Percentiles rank a stretch among this genome's conserved stretches.
Conservation (phyloP, 2,329 filamentous ascomycete species). For the Xylariaceae sp. region DNA sequence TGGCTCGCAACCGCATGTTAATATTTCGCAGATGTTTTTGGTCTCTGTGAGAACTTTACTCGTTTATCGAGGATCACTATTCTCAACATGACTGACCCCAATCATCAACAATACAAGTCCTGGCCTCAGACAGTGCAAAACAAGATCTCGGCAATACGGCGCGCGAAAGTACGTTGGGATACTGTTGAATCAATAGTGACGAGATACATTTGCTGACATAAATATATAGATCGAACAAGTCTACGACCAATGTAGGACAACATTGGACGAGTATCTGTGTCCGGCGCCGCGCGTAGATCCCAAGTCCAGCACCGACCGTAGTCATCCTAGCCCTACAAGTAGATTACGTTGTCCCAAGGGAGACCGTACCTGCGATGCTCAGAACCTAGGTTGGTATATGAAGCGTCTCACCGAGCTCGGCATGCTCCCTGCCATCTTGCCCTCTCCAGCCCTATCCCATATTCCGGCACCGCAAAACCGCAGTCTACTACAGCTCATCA, state of each 20-base stretch:
- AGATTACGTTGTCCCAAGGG: conserved; percentile 56
- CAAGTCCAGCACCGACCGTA: background rate
- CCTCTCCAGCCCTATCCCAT: conserved; percentile 23
- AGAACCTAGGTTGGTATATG: conserved; percentile 61
- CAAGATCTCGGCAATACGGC: conserved; percentile 55
- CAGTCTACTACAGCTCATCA: conserved; percentile 54
- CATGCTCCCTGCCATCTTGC: conserved; percentile 44
- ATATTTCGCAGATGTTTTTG: too few relatives aligned
- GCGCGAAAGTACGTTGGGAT: conserved; percentile 49
- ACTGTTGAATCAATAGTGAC: too few relatives aligned
- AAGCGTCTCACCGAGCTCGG: conserved; percentile 55
- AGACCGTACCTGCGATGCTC: conserved; percentile 57
- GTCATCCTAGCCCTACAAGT: conserved; percentile 35
- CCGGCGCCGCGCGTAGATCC: conserved; percentile 3
- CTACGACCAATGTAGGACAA: conserved; percentile 50
- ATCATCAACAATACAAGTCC: conserved; percentile 49
- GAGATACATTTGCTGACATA: too few relatives aligned
- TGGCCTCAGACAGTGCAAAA: conserved; percentile 57
- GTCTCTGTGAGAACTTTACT: conserved; percentile 54
- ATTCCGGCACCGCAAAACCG: conserved; percentile 37
- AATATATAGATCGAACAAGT: conserved; percentile 48
- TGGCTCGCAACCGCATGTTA: too few relatives aligned
- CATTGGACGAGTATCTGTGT: conserved; percentile 53
- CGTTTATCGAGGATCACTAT: conserved; percentile 57
- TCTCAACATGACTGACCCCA: conserved; percentile 51